Base-by-base conservation (phyloP, 768 basidiomycete species). In the Xerocomellus intermedius region DNA sequence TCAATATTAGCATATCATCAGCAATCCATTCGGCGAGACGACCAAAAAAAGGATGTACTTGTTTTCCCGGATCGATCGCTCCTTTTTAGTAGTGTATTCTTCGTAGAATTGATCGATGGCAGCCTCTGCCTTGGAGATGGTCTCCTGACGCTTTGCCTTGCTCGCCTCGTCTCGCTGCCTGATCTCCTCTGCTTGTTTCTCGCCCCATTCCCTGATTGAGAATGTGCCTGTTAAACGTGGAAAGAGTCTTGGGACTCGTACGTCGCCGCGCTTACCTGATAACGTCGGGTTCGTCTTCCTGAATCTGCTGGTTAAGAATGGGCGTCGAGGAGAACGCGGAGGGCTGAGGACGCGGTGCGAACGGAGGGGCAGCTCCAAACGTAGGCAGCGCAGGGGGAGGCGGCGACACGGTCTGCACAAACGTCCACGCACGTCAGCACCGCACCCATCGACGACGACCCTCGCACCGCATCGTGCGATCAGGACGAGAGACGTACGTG, bases 71-170 rank as follows among this genome's bases (percentile, higher is more conserved):
- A 99, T 97, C 61, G 85, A 85, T 69, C 83, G 82, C 75, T 94
- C 91, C 74, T 95, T 96, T 78, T 91, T 90, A 55, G 79, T 78
- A 35, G 91, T 82, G 68, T 98, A 94, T 48, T 87, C 82, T 67
- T 91, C 89, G 65, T 95, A 95, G 70, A 94, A 95, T 60, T 89
- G 85, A 73, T 95, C 93, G 58, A 96, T 94, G 39, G 87, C 78
- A 59, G 83, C 81, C 67, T 94, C 91, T 19, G 95, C 95, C 67
- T 84, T 89, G 43, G 80, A 77, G 61, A 94, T 85, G 32, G 86
- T 91, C 60, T 94, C 92, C 62, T 91, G 86, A 62, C 88, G 85
- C 67, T 83, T 86, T 32, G 76, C 77, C 68, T 85, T 84, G 33
- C 91, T 87, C 26, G 79, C 83, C 63, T 89, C 91, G 69, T 98